phyloP scores from a whole-genome alignment of 2,329 filamentous ascomycete species.

The Fusarium metavorans region DNA sequence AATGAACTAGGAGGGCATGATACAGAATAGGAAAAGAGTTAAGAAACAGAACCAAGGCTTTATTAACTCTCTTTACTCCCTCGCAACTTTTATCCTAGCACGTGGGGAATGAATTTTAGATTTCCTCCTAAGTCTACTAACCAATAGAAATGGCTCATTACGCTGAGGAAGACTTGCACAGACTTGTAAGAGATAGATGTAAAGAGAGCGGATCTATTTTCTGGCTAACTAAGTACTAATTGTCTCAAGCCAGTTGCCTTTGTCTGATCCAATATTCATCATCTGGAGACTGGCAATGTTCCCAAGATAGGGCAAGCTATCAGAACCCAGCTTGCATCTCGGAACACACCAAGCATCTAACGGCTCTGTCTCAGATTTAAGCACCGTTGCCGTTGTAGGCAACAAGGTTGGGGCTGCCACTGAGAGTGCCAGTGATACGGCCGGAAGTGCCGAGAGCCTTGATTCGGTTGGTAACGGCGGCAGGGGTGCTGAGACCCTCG shows the following conservation, averaged over 20 bases:
- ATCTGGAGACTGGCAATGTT: neutral
- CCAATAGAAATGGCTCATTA: too few species aligned
- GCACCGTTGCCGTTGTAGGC: slow-evolving; percentile 59
- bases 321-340: neutral
- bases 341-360: neutral
- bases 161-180: neutral
- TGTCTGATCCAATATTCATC: neutral
- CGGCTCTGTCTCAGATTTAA: slow-evolving; percentile 1
- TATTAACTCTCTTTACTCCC: neutral
- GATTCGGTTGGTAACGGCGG: slow-evolving; percentile 57
- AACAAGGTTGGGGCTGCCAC: slow-evolving; percentile 58
- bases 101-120: neutral
- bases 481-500: slow-evolving; percentile 55
- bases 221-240: neutral
- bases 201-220: neutral
- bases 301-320: neutral
- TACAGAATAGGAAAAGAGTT: neutral
- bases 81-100: neutral
- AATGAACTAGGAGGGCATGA: neutral
- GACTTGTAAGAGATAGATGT: neutral
- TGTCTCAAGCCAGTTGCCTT: neutral
- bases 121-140: neutral
- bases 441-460: slow-evolving; percentile 56
- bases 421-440: slow-evolving; percentile 51
- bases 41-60: neutral